Evolutionary conservation across 2,329 filamentous ascomycete genomes (phyloP).

Genomic region (Lecanoromycetidae sp.): DNA sequence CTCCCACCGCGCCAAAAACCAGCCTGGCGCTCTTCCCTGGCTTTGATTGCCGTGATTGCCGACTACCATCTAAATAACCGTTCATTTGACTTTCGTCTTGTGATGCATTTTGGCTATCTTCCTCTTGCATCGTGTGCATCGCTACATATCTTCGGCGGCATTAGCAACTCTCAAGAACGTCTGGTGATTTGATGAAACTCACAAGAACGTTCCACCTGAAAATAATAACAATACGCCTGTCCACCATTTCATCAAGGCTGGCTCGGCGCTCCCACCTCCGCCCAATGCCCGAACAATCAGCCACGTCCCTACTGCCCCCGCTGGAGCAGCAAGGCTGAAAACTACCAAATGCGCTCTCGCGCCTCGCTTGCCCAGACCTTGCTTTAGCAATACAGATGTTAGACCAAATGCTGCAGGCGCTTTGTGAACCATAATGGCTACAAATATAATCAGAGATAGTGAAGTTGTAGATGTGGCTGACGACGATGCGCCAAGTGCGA

Average conservation of each 20-base stretch:
- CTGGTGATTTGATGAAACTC: conserved; percentile 31
- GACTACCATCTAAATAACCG: conserved; percentile 40
- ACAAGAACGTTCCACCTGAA: conserved; percentile 91
- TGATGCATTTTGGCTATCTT: conserved; percentile 32
- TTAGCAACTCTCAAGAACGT: no score
- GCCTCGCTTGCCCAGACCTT: conserved; percentile 76
- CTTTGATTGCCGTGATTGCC: conserved; percentile 37
- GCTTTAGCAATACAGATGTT: conserved; percentile 78
- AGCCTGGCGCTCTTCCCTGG: conserved; percentile 52
- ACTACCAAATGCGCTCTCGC: conserved; percentile 75
- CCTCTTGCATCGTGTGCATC: conserved; percentile 96
- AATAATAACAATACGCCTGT: conserved; percentile 92
- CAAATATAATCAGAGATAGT: conserved; percentile 80
- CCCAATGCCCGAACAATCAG: conserved; percentile 62
- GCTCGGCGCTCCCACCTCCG: conserved; percentile 41
- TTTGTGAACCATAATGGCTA: conserved; percentile 96
- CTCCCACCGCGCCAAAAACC: conserved; percentile 57
- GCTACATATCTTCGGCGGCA: conserved; percentile 67
- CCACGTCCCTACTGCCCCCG: conserved; percentile 76
- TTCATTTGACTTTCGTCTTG: conserved; percentile 30
- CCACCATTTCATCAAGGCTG: conserved; percentile 62
- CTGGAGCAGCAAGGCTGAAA: conserved; percentile 82
- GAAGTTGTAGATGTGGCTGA: conserved; percentile 61
- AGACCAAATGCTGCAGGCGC: conserved; percentile 90
- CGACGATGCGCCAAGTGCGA: conserved; percentile 88